Evolutionary conservation across 495 filamentous ascomycete species (phyloP), one percentile per base, ranked within the genome.

Genomic region (Penicillium arizonense): DNA sequence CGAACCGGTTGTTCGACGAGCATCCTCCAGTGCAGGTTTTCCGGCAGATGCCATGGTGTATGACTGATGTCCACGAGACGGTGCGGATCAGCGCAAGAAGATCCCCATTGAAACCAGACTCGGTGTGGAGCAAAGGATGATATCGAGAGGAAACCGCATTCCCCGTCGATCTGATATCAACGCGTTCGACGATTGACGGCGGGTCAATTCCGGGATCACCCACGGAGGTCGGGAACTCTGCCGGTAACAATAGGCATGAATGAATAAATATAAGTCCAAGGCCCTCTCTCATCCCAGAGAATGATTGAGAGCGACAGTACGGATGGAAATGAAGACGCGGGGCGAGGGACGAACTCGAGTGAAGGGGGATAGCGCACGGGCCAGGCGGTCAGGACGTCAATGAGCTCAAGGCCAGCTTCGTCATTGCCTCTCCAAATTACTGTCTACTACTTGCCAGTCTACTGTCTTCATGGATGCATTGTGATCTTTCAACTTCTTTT

Each of bases 1-100:
- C 57, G 84, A 87, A 36, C 75, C 75, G 46, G 61, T 70, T 51
- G 65, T 74, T 45, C 73, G 75, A 63, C 75, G 75, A 60, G 72
- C 62, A 56, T 77, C 73, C 35, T 77, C 74, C 52, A 75, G 51
- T 45, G 64, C 61, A 57, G 72, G 68, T 55, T 75, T 76, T 58
- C 64, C 67, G 42, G 62, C 59, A 57, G 75, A 76, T 48, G 74
- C 70, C 75, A 77, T 77, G 47, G 44, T 51, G 53, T 53, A 59
- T 46, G 52, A 63, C 61, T 57, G 43, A 50, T 63, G 67, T 59
- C 69, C 69, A 69, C 53, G 58, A 61, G 57, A 55, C 37, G 56
- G 55, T 55, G 61, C 59, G 59, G 52, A 63, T 76, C 62, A 76
- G 61, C 70, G 67, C 57, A 69, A 57, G 50, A 51, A 55, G 51